phyloP scores from a whole-genome alignment of 768 basidiomycete genomes.

The Naematelia aurantialba region DNA sequence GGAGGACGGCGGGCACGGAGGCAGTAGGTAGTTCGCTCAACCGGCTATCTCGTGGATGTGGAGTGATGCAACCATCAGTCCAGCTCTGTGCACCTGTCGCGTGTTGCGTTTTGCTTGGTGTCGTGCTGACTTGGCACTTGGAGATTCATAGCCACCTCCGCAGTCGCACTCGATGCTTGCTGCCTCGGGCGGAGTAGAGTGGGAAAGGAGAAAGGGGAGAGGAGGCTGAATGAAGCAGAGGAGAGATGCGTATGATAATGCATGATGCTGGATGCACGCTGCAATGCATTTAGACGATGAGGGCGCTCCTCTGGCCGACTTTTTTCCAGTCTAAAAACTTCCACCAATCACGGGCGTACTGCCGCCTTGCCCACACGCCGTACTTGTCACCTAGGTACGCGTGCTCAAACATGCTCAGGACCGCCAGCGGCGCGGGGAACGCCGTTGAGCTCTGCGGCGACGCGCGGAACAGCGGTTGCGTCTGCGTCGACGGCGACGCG shows the following conservation, averaged over 20 bases:
- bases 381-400: constrained; percentile 43
- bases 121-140: no score
- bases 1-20: background rate
- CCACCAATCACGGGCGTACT: constrained; percentile 48
- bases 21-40: background rate
- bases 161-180: no score
- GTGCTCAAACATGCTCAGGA: constrained; percentile 45
- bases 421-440: constrained; percentile 40
- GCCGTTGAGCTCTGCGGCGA: constrained; percentile 4
- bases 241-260: no score
- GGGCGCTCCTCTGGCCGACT: constrained; percentile 15
- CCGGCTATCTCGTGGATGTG: background rate
- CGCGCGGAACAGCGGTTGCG: background rate
- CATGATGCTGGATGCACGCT: background rate
- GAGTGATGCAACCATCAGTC: background rate
- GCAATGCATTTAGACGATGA: background rate
- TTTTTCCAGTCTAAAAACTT: constrained; percentile 42
- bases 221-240: no score
- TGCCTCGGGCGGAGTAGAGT: no score
- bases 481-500: background rate
- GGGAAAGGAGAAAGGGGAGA: background rate
- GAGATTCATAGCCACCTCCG: no score
- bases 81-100: background rate
- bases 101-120: no score
- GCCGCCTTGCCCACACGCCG: constrained; percentile 38